Conservation (phyloP, 2,329 filamentous ascomycete species). For the Monosporascus sp. region DNA sequence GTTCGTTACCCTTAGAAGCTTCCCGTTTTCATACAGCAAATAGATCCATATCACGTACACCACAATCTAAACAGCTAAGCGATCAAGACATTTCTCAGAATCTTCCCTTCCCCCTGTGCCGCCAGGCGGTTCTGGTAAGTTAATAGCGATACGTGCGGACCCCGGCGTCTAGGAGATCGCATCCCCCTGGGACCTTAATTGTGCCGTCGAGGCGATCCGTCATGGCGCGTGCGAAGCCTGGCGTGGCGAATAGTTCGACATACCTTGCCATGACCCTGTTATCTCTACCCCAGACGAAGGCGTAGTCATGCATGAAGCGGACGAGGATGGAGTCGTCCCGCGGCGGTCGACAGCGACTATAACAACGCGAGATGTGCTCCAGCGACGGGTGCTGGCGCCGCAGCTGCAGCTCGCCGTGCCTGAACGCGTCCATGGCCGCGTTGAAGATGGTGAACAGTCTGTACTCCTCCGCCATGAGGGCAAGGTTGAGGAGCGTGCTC, state of each 20-base stretch:
- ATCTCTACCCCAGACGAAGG: not conserved
- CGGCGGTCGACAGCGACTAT: too few relatives aligned
- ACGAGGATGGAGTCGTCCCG: not conserved
- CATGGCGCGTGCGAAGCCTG: not conserved
- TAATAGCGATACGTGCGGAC: not conserved
- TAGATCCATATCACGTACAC: too few relatives aligned
- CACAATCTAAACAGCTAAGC: too few relatives aligned
- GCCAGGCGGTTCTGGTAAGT: too few relatives aligned
- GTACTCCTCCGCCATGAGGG: not conserved
- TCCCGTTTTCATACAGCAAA: too few relatives aligned
- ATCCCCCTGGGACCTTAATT: too few relatives aligned
- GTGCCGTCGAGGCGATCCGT: not conserved
- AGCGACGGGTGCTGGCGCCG: not conserved
- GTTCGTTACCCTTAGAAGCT: too few relatives aligned
- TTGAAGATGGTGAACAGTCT: not conserved
- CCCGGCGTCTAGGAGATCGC: not conserved
- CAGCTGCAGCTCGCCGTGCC: not conserved
- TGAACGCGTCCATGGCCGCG: not conserved
- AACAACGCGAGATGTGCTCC: not conserved
- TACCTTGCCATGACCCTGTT: not conserved
- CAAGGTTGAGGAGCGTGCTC: not conserved
- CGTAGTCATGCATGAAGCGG: not conserved
- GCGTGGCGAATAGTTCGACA: not conserved
- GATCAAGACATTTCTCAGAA: too few relatives aligned
- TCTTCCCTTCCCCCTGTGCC: too few relatives aligned